These are phyloP conservation scores for Solanum piurae DNA, from an alignment of 257 asterid genomes.

Conservation along the genomic window DNA sequence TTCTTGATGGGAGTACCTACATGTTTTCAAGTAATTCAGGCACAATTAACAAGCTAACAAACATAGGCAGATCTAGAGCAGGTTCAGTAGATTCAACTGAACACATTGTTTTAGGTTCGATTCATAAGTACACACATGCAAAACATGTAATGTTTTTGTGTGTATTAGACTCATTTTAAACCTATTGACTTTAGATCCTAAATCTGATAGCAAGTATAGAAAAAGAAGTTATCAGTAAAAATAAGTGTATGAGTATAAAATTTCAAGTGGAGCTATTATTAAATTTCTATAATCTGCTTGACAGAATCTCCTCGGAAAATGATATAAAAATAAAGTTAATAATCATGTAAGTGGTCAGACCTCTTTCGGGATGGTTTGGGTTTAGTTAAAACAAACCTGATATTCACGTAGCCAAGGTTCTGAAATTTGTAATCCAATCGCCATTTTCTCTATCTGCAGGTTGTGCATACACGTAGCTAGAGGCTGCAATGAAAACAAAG, in stretches of 20 bases:
- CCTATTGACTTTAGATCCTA: background rate
- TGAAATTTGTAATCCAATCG: slow-evolving; percentile 61
- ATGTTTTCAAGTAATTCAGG: background rate
- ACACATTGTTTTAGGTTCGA: background rate
- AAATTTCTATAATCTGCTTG: background rate
- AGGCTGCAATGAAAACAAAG: slow-evolving; percentile 45
- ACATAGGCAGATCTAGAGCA: background rate
- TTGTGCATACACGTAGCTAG: slow-evolving; percentile 83
- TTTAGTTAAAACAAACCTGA: slow-evolving; percentile 41
- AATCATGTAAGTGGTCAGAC: background rate
- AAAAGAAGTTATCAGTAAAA: background rate
- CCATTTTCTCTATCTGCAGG: slow-evolving; percentile 77
- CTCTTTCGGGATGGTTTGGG: background rate
- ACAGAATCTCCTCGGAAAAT: background rate
- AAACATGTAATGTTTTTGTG: background rate
- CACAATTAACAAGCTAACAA: background rate
- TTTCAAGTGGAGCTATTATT: background rate
- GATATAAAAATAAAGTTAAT: background rate
- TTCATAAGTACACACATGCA: background rate
- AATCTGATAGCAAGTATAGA: background rate
- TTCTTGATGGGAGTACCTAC: slow-evolving; percentile 93
- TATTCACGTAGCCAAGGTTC: slow-evolving; percentile 93
- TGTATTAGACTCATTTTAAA: background rate
- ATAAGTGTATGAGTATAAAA: background rate
- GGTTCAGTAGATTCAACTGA: background rate